Conservation (phyloP, 75 land plant species). For the Pseudotsuga menziesii region DNA sequence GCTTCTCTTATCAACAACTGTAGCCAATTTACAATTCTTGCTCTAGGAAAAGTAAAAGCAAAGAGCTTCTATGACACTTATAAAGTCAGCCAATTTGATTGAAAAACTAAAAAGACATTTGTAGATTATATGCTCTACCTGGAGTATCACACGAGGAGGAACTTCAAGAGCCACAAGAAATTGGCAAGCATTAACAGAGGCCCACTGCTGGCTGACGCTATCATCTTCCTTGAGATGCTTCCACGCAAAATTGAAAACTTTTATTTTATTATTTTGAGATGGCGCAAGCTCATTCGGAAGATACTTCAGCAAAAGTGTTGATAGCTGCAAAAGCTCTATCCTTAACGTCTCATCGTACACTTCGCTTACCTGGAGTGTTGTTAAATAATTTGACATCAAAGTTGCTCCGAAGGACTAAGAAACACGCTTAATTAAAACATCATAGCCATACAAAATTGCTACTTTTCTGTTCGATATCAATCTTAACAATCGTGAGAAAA, state of each 20-base stretch:
- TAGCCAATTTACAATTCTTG: too few relatives aligned
- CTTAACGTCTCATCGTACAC: slow-evolving; percentile 96
- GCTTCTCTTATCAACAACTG: too few relatives aligned
- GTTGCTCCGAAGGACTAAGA: neutral
- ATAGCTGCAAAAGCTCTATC: slow-evolving; percentile 92
- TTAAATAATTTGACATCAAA: neutral
- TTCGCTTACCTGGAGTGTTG: slow-evolving; percentile 58
- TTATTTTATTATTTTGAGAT: slow-evolving; percentile 89
- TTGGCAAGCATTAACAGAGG: slow-evolving; percentile 99
- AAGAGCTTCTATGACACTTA: too few relatives aligned
- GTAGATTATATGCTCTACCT: slow-evolving; percentile 39
- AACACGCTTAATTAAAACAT: neutral
- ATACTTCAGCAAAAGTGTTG: slow-evolving; percentile 90
- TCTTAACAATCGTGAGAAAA: slow-evolving; percentile 2
- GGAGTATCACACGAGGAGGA: slow-evolving; percentile 90
- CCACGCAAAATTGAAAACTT: slow-evolving; percentile 98
- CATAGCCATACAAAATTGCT: neutral
- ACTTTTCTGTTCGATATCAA: neutral
- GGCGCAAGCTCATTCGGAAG: slow-evolving; percentile 84
- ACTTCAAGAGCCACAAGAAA: slow-evolving; percentile 97
- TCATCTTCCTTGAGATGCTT: slow-evolving; percentile 98
- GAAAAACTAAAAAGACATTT: too few relatives aligned
- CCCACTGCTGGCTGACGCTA: slow-evolving; percentile 99
- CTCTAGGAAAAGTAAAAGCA: too few relatives aligned
- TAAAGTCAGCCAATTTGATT: too few relatives aligned